phyloP scores from a whole-genome alignment of 2,329 filamentous ascomycete genomes.

The Curvularia spicifera region DNA sequence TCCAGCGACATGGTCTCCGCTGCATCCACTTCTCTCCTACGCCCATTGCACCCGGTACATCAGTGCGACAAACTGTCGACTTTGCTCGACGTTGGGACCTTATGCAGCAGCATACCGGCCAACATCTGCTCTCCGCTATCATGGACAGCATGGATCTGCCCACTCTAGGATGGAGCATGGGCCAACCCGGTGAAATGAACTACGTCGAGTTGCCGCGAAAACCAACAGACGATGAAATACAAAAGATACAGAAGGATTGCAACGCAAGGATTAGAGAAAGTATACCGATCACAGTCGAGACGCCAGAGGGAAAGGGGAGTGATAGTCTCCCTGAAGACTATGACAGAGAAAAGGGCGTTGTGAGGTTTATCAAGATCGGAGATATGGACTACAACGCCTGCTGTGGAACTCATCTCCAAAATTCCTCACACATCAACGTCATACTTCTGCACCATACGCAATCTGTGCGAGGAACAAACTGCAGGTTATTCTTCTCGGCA shows the following conservation, averaged over 20 bases:
- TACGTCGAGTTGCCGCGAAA: conserved; percentile 43
- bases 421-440: conserved; percentile 40
- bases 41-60: conserved; percentile 78
- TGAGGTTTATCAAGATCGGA: conserved; percentile 44
- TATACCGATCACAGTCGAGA: conserved; percentile 41
- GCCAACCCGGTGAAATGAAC: conserved; percentile 43
- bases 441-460: conserved; percentile 44
- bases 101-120: conserved; percentile 48
- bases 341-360: conserved; percentile 41
- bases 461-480: conserved; percentile 41
- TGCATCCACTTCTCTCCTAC: conserved; percentile 79
- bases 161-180: conserved; percentile 44
- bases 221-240: conserved; percentile 35
- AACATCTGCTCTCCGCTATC: conserved; percentile 44
- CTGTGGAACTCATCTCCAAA: conserved; percentile 45
- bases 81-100: conserved; percentile 42
- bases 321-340: conserved; percentile 42
- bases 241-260: conserved; percentile 36
- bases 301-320: conserved; percentile 34
- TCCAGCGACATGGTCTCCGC: conserved; percentile 60
- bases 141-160: conserved; percentile 42
- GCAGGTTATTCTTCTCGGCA: conserved; percentile 39
- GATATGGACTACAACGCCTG: conserved; percentile 45
- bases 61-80: conserved; percentile 38
- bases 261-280: conserved; percentile 39